These are phyloP conservation scores for Cicer cuneatum DNA, from an alignment of 306 rosid species.

Conservation along the genomic window DNA sequence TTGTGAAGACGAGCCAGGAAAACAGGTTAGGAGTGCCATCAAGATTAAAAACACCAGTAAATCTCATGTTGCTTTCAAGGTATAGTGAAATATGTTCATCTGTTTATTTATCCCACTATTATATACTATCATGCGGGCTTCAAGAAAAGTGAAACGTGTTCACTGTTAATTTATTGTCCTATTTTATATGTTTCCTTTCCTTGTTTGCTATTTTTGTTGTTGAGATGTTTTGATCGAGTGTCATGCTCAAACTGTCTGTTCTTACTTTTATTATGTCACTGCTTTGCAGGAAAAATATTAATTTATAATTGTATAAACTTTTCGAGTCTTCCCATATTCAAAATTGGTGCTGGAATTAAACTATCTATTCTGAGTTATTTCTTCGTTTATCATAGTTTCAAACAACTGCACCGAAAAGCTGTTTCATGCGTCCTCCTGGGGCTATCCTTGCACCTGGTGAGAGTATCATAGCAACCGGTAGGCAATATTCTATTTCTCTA, in stretches of 20 bases:
- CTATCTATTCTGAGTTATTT: slow-evolving; percentile 40
- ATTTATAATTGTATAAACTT: slow-evolving; percentile 8
- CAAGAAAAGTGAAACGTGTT: not conserved
- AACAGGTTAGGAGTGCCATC: slow-evolving; percentile 96
- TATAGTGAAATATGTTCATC: slow-evolving; percentile 40
- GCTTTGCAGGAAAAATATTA: slow-evolving; percentile 21
- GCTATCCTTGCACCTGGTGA: slow-evolving; percentile 96
- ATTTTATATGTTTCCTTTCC: slow-evolving; percentile 14
- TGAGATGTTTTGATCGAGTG: slow-evolving; percentile 2
- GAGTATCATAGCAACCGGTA: slow-evolving; percentile 97
- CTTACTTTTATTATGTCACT: slow-evolving; percentile 32
- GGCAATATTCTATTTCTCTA: slow-evolving; percentile 12
- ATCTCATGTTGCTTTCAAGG: slow-evolving; percentile 95
- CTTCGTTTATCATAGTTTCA: slow-evolving; percentile 67
- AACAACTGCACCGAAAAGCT: slow-evolving; percentile 98
- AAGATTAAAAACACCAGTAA: slow-evolving; percentile 91
- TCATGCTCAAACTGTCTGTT: slow-evolving; percentile 21
- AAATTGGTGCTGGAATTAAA: not conserved
- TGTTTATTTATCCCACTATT: slow-evolving; percentile 1
- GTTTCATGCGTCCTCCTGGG: slow-evolving; percentile 99
- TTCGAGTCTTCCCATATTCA: slow-evolving; percentile 12
- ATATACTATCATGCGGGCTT: not conserved
- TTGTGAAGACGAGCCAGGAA: slow-evolving; percentile 96
- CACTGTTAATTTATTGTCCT: not conserved
- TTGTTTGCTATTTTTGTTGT: slow-evolving; percentile 21